Base-by-base conservation (phyloP, 257 asterid species). In the Solanum lignicaule region DNA sequence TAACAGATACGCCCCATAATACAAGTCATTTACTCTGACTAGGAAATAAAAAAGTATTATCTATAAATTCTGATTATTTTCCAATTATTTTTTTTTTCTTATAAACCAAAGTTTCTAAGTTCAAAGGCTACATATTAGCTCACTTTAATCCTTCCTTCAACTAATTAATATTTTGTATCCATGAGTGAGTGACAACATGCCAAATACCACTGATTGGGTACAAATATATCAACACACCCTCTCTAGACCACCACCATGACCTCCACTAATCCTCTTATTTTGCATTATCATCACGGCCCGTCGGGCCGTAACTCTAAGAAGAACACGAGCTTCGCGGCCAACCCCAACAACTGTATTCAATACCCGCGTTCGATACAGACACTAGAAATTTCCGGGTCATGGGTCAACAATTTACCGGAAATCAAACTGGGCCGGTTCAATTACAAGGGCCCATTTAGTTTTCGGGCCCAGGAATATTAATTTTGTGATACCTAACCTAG, bases 321-420 rank as follows among this genome's bases (percentile, higher is more conserved):
- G 95, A 43, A 81, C 94, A 3, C 90, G 94, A 89, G 93, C 93
- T 21, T 91, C 94, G 0, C 87, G 93, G 5, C 83, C 95, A 38
- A 93, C 92, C 55, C 95, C 96, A 6, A 89, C 96, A 79, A 94
- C 96, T 87, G 88, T 93, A 5, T 90, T 93, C 92, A 94, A 89
- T 93, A 94, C 43, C 11, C 11, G 3, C 43, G 0, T 38, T 38
- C 43, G 3, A 38, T 38, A 43, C 96, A 2, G 94, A 94, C 91
- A 16, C 92, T 25, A 18, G 90, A 90, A 93, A 93, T 90, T 94
- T 94, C 72, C 75, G 93, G 78, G 95, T 92, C 92, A 93, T 94
- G 95, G 94, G 91, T 83, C 94, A 93, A 41, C 94, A 88, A 46
- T 94, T 92, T 91, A 94, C 93, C 52, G 94, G 93, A 5, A 46